These are phyloP conservation scores for Mycena citricolor DNA, from an alignment of 1,284 basidiomycete genomes.

Conservation along the genomic window DNA sequence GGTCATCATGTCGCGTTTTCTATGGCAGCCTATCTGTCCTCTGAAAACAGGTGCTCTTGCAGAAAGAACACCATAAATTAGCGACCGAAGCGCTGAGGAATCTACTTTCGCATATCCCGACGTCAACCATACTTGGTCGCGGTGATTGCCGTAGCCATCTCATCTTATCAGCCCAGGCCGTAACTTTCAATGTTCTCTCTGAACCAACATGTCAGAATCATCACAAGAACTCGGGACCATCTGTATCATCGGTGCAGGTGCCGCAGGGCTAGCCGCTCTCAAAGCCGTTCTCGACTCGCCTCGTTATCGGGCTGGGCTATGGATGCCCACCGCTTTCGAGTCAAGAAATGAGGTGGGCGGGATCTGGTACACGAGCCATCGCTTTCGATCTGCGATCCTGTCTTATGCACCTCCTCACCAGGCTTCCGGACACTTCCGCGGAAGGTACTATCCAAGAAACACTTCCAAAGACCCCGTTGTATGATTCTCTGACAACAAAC, in stretches of 20 bases:
- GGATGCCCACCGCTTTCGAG: conserved; percentile 62
- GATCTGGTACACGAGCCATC: conserved; percentile 55
- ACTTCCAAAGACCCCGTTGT: conserved; percentile 66
- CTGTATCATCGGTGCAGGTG: conserved; percentile 19
- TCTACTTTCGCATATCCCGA: no score
- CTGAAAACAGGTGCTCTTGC: no score
- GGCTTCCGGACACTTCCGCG: conserved; percentile 54
- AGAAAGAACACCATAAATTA: no score
- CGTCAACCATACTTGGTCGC: no score
- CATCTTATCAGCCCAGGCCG: no score
- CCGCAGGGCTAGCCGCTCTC: conserved; percentile 58
- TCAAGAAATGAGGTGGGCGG: conserved; percentile 66
- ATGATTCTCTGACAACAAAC: conserved; percentile 76
- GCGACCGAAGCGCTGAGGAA: no score
- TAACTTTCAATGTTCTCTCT: no score
- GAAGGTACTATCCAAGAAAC: conserved; percentile 23
- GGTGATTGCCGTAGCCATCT: no score
- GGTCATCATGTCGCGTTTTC: no score
- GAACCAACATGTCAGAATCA: no score
- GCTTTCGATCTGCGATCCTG: background rate
- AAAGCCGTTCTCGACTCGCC: conserved; percentile 59
- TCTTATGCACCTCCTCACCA: conserved; percentile 30
- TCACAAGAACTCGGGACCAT: no score
- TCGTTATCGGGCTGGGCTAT: conserved; percentile 54
- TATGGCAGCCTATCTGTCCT: no score